Base-by-base conservation (phyloP, 192 early-diverging fungal species). In the Backusella macrospora region DNA sequence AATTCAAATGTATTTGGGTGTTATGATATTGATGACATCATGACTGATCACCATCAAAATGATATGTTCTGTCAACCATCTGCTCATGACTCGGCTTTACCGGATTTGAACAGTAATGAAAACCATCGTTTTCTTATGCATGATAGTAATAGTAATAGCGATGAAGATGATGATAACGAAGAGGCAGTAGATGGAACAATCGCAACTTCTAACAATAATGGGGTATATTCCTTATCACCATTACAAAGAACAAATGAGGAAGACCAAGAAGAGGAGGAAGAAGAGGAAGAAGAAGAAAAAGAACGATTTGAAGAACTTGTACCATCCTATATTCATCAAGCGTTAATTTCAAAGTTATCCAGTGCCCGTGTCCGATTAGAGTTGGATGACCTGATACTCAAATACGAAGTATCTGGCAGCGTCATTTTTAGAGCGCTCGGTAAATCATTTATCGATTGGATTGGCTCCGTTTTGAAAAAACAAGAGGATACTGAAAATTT, bases 351-450 rank as follows among this genome's bases (percentile, higher is more conserved):
- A 14, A 71, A 76, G 23, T 64, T 84, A 15, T 80, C 81, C 15
- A 76, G 74, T 48, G 85, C 83, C 10, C 81, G 80, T 64, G 77
- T 79, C 2, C 78, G 81, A 23, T 68, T 86, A 49, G 80, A 82
- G 39, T 46, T 86, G 13, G 85, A 86, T 45, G 85, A 86, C n/a
- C 62, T 86, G 18, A 70, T 78, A 15, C 23, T 86, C 18, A 86
- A 86, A 63, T 82, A 79, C 38, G 73, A 86, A 23, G 80, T 79
- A 0, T 68, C 68, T 0, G 48, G 67, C 5, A 66, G 78, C 39
- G 48, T 72, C 16, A 70, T 80, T 8, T 39, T 81, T 21, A 72
- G 68, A 14, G 76, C 73, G 23, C 70, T 86, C 5, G 76, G 79
- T 1, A 71, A 71, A 23, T 68, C 80, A 14, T 81, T 81, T 73